Base-by-base conservation (phyloP, 1,284 basidiomycete species). In the Neonothopanus nambi region DNA sequence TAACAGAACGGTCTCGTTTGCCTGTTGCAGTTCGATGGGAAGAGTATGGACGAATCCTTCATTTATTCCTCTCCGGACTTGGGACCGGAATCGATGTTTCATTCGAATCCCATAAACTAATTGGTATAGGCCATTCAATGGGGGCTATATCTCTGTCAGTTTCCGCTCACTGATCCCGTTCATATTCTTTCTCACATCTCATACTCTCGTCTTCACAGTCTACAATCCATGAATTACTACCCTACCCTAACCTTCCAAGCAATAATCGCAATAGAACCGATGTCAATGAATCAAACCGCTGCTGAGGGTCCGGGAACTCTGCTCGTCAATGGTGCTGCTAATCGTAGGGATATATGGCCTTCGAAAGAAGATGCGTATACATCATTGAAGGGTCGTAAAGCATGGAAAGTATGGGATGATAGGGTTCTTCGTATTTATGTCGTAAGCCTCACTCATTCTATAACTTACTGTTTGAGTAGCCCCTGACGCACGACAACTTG, bases 371-470 rank as follows among this genome's bases (percentile, higher is more conserved):
- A 77, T 26, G 81, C 80, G 1, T 74, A 70, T 35, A 64, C 66
- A 21, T 21, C 57, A 11, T 58, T 82, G 46, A 72, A 71, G 53
- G 61, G 66, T 6, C 61, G 76, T 37, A 60, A 65, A 30, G 59
- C 70, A 3, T 79, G 74, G 70, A 71, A 75, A 62, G 54, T 59
- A 1, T 83, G 80, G 80, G 80, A 82, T 57, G 71, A 74, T 20
- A 64, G 80, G n/a, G 68, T 78, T 5, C 62, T 81, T 35, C 63
- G 66, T 26, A 57, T 69, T 20, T 81, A 70, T 58, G 69, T 78
- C 6, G 79, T 79, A 51, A 33, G 71, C 65, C 3, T 26, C 30
- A 37, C 26, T 23, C 42, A 52, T 47, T 17, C 37, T 18, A 12
- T 46, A 12, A 11, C 11, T 51, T 40, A 20, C 11, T 38, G 28